Percentiles rank a stretch among this genome's conserved stretches.
phyloP scores from a whole-genome alignment of 345 rosid genomes.

The Acer yangbiense region DNA sequence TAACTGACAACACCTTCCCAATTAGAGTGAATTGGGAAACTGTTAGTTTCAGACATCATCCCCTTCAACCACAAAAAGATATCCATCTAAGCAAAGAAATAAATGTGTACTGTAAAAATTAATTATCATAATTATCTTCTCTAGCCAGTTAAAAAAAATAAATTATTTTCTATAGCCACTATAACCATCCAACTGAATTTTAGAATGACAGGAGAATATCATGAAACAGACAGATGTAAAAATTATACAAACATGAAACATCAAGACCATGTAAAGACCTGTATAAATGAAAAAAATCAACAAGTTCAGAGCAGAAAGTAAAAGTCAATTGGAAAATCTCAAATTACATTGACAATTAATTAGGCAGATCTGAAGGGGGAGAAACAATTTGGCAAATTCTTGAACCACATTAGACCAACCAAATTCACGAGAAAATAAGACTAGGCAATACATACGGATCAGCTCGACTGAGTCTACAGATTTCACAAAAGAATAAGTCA shows the following conservation, averaged over 20 bases:
- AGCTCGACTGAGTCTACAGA: conserved; percentile 87
- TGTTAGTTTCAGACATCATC: not conserved
- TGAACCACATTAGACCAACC: not conserved
- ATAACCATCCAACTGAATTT: not conserved
- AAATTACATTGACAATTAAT: not conserved
- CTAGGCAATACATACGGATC: conserved; percentile 80
- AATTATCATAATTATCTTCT: not conserved
- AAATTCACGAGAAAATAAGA: conserved; percentile 4
- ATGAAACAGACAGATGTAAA: not conserved
- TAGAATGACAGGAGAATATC: not conserved
- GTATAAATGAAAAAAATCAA: not conserved
- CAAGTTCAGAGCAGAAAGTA: not conserved
- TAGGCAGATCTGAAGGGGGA: not conserved
- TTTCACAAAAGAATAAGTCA: conserved; percentile 79
- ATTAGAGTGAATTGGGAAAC: too few species aligned
- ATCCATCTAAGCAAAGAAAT: not conserved
- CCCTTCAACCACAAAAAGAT: not conserved
- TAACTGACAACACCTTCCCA: too few species aligned
- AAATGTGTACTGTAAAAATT: not conserved
- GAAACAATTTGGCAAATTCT: not conserved
- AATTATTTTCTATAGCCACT: not conserved
- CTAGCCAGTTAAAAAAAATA: not conserved
- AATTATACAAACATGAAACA: not conserved
- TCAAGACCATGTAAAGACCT: not conserved
- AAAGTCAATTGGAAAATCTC: not conserved